phyloP scores from a whole-genome alignment of 257 asterid genomes.

The Solanum pinnatisectum region DNA sequence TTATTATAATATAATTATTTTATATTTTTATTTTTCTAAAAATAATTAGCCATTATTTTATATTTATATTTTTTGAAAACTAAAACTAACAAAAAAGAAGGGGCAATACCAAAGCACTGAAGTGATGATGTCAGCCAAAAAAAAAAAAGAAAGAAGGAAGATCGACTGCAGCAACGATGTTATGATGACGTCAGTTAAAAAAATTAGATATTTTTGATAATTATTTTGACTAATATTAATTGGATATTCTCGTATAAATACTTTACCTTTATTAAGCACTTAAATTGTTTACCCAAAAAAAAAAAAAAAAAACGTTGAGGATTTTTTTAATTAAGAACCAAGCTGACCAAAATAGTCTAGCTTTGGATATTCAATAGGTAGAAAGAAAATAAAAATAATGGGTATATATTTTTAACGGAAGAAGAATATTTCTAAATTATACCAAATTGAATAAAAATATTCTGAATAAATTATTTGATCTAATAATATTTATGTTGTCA shows the following conservation, averaged over 20 bases:
- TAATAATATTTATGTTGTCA: fast-evolving
- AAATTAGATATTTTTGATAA: not conserved
- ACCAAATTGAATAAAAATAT: too few relatives aligned
- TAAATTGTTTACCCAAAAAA: too few relatives aligned
- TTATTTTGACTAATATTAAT: not conserved
- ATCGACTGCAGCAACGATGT: too few relatives aligned
- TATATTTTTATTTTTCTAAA: too few relatives aligned
- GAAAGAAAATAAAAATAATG: too few relatives aligned
- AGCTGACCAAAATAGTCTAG: not conserved
- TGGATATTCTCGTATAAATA: not conserved
- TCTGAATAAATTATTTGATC: not conserved
- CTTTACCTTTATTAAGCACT: not conserved
- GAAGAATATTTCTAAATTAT: not conserved
- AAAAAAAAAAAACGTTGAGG: not conserved
- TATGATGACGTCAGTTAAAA: not conserved
- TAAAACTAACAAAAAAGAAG: too few relatives aligned
- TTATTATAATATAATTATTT: too few relatives aligned
- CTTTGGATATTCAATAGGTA: not conserved
- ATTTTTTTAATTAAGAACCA: not conserved
- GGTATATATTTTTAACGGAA: too few relatives aligned
- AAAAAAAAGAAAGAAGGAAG: too few relatives aligned
- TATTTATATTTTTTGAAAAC: too few relatives aligned
- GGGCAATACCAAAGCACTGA: not conserved
- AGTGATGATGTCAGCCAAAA: not conserved
- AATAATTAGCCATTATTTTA: too few relatives aligned